Evolutionary conservation across 1,139 yeast species (phyloP), one percentile per base, ranked within the genome.

Genomic region (Kluyveromyces sp.): DNA sequence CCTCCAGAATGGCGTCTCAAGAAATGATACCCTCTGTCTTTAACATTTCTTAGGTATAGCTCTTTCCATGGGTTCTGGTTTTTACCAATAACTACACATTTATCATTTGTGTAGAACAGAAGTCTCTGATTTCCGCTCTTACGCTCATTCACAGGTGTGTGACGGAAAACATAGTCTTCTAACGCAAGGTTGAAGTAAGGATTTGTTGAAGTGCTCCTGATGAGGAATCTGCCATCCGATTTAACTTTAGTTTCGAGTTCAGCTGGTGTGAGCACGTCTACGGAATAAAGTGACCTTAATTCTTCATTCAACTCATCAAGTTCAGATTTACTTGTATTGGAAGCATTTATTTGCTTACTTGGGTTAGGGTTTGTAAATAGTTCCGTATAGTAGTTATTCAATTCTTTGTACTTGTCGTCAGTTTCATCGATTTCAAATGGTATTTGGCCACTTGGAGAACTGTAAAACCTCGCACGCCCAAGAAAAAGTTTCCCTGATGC

Each of bases 21-120:
- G 8, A 90, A 63, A 0, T 95, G 92, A n/a, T 87, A 73, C 1
- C 72, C 71, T 8, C 78, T 64, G 0, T 72, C 58, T 4, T 73
- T 69, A 7, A 87, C 67, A n/a, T 79, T 58, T 0, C 80, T 77
- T 3, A 92, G 51, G 57, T 87, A 84, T 32, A 83, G 76, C 61
- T 92, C 99, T 49, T 81, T 77, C 90, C 94, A 92, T 1, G 97
- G 95, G 54, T 89, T 92, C 63, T 94, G 98, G 62, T 92, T 92
- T 60, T 94, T 87, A 0, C 98, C 98, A n/a, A 92, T 72, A 2
- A 94, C 96, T 32, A 90, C 90, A 64, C 96, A 87, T 0, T 94
- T 88, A 1, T 78, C 66, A 61, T 94, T 92, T 34, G 76, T 72
- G 59, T 92, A 94, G 50, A 92, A 73, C 53, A 89, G 63, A 31